Base-by-base conservation (phyloP, 2,329 filamentous ascomycete genomes). In the Cladophialophora immunda region DNA sequence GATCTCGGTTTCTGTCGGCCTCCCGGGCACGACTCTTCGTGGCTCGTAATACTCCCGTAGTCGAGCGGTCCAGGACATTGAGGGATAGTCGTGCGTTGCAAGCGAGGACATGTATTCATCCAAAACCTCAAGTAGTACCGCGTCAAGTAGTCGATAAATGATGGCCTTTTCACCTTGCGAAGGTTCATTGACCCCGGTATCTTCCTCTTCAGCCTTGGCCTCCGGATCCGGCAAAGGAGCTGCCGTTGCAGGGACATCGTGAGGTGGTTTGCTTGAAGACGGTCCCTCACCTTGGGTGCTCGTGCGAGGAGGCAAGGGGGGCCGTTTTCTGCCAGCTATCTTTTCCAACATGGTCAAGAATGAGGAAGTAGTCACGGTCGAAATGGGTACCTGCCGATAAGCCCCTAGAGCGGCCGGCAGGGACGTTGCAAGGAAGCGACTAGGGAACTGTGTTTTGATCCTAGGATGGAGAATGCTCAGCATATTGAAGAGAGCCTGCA, bases 371-470 rank as follows among this genome's bases (percentile, higher is more conserved):
- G 87, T 85, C 68, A 87, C 86, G 60, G 84, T 81, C 54, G 85
- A 83, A 3, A 76, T 75, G 1, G 81, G 81, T 64, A 87, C 81
- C 58, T 82, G 78, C n/a, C 84, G 84, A 73, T 89, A 89, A 45
- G 86, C 85, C 25, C 84, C 82, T 4, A 90, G 76, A 0, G 86
- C 84, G 9, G 88, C 87, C 68, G 89, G 87, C 5, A 90, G 79
- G 25, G 86, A 88, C 0, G 87, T 89, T 8, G 87, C 87, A 15
- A 90, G 79, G 71, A 90, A 90, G 1, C 87, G 84, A 71, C 87
- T 89, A 0, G 88, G 87, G 53, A 83, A 85, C 73, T 88, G 88
- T 3, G 88, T 89, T 76, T 87, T 87, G 73, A 90, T 87, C 22
- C 88, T 82, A 4, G 81, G 81, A 73, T 90, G 88, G 17, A 90